These are phyloP conservation scores for Lentinus brumalis DNA, from an alignment of 768 basidiomycete species.

Conservation along the genomic window DNA sequence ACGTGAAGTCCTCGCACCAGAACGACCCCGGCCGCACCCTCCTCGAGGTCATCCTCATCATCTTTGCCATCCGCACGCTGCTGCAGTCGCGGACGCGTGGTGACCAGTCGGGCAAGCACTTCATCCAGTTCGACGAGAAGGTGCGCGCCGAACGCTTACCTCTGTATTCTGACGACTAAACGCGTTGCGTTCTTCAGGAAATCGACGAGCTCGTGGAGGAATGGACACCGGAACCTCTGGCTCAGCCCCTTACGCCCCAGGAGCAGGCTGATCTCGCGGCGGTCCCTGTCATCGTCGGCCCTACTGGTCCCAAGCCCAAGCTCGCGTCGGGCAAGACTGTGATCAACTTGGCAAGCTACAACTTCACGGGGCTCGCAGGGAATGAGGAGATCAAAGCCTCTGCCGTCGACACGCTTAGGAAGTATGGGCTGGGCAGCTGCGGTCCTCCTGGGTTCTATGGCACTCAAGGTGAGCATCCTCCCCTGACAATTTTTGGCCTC, in stretches of 20 bases:
- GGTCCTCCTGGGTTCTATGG: constrained; percentile 98
- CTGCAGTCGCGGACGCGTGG: constrained; percentile 87
- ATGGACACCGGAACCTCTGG: constrained; percentile 88
- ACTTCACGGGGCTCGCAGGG: constrained; percentile 88
- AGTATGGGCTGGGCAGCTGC: constrained; percentile 93
- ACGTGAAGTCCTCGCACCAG: constrained; percentile 92
- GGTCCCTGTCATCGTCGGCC: constrained; percentile 77
- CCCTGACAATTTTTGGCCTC: not conserved
- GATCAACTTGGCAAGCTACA: constrained; percentile 85
- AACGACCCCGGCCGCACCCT: constrained; percentile 93
- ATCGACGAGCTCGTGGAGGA: constrained; percentile 95
- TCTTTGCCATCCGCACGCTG: constrained; percentile 90
- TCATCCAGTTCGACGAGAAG: constrained; percentile 90
- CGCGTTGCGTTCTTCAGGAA: constrained; percentile 58
- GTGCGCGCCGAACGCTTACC: constrained; percentile 41
- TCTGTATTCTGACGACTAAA: not conserved
- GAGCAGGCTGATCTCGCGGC: constrained; percentile 72
- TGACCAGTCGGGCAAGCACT: constrained; percentile 83
- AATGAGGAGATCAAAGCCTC: constrained; percentile 86
- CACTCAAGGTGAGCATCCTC: constrained; percentile 71
- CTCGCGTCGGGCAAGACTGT: constrained; percentile 76
- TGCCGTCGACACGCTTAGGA: constrained; percentile 80
- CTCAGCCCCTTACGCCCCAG: constrained; percentile 54
- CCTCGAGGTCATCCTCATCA: constrained; percentile 83
- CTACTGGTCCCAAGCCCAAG: constrained; percentile 82